Evolutionary conservation across 805 yeast species (phyloP).

Genomic region (Candida verbasci): DNA sequence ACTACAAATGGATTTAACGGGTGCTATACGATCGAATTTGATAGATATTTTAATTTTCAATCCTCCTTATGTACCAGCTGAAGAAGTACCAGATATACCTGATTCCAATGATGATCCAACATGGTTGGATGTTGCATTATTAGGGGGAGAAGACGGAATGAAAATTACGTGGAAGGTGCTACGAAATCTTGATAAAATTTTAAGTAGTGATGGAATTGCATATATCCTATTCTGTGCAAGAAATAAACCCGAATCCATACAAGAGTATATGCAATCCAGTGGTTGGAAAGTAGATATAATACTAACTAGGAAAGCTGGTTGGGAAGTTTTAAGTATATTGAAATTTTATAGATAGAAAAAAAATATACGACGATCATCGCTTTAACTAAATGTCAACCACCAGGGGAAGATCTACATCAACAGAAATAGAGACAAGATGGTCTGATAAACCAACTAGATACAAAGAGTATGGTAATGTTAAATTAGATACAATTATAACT

Average conservation of each 20-base stretch:
- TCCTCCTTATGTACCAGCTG: slow-evolving; percentile 97
- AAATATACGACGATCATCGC: slow-evolving; percentile 1
- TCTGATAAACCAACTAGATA: slow-evolving; percentile 27
- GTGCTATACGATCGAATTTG: slow-evolving; percentile 38
- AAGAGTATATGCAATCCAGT: slow-evolving; percentile 36
- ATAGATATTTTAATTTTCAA: slow-evolving; percentile 82
- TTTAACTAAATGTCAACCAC: slow-evolving; percentile 5
- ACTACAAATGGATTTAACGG: slow-evolving; percentile 55
- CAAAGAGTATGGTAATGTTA: slow-evolving; percentile 16
- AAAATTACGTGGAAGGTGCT: slow-evolving; percentile 67
- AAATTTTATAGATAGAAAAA: slow-evolving; percentile 37
- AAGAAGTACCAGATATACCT: slow-evolving; percentile 62
- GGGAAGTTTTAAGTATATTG: slow-evolving; percentile 86
- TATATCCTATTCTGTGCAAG: slow-evolving; percentile 90
- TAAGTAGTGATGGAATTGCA: slow-evolving; percentile 67
- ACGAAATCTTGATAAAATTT: slow-evolving; percentile 43
- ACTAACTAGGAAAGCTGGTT: slow-evolving; percentile 79
- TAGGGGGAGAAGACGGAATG: slow-evolving; percentile 93
- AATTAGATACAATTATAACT: slow-evolving; percentile 31
- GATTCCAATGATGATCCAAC: slow-evolving; percentile 37
- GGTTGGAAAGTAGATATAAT: slow-evolving; percentile 56
- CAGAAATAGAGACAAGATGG: slow-evolving; percentile 24
- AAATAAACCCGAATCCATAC: slow-evolving; percentile 69
- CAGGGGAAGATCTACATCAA: slow-evolving; percentile 7
- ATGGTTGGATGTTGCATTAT: slow-evolving; percentile 87